Conservation (phyloP, 768 basidiomycete species). For the Trichaptum fuscoviolaceum region DNA sequence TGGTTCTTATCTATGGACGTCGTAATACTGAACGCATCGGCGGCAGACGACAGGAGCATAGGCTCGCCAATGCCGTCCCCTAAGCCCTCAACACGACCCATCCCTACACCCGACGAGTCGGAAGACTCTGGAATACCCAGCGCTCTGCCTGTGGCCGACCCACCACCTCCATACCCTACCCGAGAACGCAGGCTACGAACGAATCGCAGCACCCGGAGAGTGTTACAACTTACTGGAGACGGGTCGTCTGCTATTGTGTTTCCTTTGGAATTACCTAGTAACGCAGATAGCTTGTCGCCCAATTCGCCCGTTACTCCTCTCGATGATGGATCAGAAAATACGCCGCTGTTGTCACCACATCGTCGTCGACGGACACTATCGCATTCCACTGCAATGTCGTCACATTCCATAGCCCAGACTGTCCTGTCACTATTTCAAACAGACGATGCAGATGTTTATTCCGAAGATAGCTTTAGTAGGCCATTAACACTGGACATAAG, state of each 20-base stretch:
- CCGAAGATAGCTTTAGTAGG: conserved; percentile 32
- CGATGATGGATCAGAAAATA: conserved; percentile 38
- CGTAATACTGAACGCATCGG: background rate
- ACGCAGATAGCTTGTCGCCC: conserved; percentile 15
- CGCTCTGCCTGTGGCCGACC: conserved; percentile 32
- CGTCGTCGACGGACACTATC: conserved; percentile 52
- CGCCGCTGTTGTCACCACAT: conserved; percentile 37
- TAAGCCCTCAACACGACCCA: background rate
- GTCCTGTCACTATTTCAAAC: conserved; percentile 61
- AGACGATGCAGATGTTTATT: conserved; percentile 32
- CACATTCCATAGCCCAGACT: conserved; percentile 63
- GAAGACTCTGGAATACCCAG: background rate
- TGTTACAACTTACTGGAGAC: conserved; percentile 33
- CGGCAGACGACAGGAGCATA: background rate
- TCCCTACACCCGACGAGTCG: background rate
- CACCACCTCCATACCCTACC: conserved; percentile 69
- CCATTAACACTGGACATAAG: conserved; percentile 15
- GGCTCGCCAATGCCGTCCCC: background rate
- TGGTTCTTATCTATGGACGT: background rate
- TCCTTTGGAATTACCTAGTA: conserved; percentile 14
- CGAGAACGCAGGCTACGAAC: conserved; percentile 37
- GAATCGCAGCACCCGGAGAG: conserved; percentile 26
- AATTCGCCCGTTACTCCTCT: conserved; percentile 9
- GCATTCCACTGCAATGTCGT: conserved; percentile 40
- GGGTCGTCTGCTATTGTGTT: conserved; percentile 17